A percentile compares a stretch with the other conserved stretches of the same genome.
Conservation (phyloP, 2,329 filamentous ascomycete genomes). For the Metarhizium guizhouense region DNA sequence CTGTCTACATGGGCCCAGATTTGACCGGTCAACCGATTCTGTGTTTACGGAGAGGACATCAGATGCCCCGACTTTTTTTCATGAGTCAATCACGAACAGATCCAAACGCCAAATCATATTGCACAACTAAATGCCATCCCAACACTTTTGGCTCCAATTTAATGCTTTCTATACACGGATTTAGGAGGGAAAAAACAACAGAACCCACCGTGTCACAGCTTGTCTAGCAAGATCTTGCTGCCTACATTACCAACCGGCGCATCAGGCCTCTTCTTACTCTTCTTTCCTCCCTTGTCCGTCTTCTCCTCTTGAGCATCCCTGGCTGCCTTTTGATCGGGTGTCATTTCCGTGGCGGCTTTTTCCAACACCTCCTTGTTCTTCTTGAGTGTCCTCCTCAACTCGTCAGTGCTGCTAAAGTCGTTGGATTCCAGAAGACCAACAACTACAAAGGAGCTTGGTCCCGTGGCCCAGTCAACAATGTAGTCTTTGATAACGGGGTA, state of each 20-base stretch:
- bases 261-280: conserved; percentile 32
- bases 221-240: conserved; percentile 51
- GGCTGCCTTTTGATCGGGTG: conserved; percentile 40
- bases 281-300: conserved; percentile 32
- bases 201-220: conserved; percentile 27
- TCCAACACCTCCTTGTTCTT: conserved; percentile 64
- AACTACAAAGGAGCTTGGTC: conserved; percentile 78
- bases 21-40: no score
- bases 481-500: conserved; percentile 71
- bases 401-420: conserved; percentile 57
- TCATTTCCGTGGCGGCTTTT: conserved; percentile 55
- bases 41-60: no score
- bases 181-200: neutral
- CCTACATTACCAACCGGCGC: conserved; percentile 52
- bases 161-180: neutral
- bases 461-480: conserved; percentile 75
- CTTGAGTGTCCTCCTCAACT: conserved; percentile 61
- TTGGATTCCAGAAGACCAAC: conserved; percentile 70
- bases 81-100: neutral
- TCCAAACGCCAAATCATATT: conserved; percentile 5
- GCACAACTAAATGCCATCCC: neutral
- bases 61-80: neutral
- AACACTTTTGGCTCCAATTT: neutral
- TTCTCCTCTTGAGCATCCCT: conserved; percentile 40
- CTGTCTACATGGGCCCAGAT: no score